phyloP scores from a whole-genome alignment of 495 filamentous ascomycete species.

The Neurospora cerealis region DNA sequence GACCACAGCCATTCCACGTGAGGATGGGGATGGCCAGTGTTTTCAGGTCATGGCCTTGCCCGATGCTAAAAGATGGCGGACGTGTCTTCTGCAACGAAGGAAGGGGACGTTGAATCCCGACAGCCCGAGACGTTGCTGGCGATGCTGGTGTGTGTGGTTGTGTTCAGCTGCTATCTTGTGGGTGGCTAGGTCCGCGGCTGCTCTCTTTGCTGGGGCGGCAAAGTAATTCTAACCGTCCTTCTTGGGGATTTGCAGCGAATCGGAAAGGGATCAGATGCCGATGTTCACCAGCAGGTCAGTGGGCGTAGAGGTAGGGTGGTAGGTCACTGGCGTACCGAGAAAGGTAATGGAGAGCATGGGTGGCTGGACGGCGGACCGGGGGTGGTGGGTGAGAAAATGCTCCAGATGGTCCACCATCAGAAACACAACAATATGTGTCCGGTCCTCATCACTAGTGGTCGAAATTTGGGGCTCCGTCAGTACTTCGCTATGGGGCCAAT shows the following conservation, averaged over 20 bases:
- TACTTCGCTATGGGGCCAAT: neutral
- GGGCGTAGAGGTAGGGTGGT: neutral
- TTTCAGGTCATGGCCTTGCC: constrained; percentile 20
- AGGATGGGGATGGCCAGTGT: neutral
- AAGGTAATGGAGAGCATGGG: neutral
- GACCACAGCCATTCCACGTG: constrained; percentile 20
- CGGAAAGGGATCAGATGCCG: neutral
- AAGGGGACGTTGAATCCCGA: neutral
- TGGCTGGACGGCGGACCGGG: neutral
- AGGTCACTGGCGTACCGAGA: neutral
- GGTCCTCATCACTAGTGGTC: neutral
- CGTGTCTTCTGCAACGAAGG: neutral
- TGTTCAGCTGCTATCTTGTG: neutral
- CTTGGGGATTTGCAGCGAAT: neutral
- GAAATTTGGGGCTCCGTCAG: neutral
- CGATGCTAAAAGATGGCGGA: neutral
- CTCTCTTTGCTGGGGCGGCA: neutral
- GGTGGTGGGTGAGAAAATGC: neutral
- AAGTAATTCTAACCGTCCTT: neutral
- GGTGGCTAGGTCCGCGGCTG: neutral
- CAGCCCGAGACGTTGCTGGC: neutral
- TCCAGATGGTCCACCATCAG: neutral
- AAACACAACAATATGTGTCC: neutral
- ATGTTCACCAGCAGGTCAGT: neutral
- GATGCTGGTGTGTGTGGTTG: neutral